Evolutionary conservation across 805 yeast genomes (phyloP).

Genomic region (Ogataea degrootiae): DNA sequence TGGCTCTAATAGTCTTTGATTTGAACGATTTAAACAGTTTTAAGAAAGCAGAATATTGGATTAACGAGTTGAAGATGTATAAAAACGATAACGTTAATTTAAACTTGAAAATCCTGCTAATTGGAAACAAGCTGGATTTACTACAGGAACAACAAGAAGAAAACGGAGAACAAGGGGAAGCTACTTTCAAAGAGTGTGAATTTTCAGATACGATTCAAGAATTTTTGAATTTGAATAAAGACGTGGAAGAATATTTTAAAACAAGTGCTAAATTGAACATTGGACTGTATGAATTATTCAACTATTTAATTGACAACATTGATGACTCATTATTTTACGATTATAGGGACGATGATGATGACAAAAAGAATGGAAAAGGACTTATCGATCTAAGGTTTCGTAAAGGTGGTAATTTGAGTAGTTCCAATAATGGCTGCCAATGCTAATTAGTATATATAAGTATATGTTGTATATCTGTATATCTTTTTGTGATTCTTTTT

Average conservation of each 20-base stretch:
- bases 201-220: slow-evolving; percentile 18
- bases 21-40: slow-evolving; percentile 51
- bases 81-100: slow-evolving; percentile 18
- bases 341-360: slow-evolving; percentile 12
- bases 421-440: neutral
- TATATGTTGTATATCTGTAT: neutral
- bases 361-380: slow-evolving; percentile 12
- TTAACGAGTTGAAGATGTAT: slow-evolving; percentile 58
- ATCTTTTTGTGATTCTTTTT: neutral
- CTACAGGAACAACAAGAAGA: slow-evolving; percentile 10
- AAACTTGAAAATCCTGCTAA: slow-evolving; percentile 40
- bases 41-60: slow-evolving; percentile 81
- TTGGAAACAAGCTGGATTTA: slow-evolving; percentile 84
- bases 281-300: slow-evolving; percentile 48
- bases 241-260: slow-evolving; percentile 24
- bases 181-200: slow-evolving; percentile 13
- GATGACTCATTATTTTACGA: slow-evolving; percentile 25
- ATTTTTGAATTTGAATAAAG: slow-evolving; percentile 19
- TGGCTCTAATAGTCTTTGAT: slow-evolving; percentile 88
- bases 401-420: neutral
- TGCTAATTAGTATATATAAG: neutral
- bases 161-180: neutral
- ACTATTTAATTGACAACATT: slow-evolving; percentile 24
- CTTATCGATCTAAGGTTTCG: slow-evolving; percentile 21
- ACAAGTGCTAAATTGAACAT: slow-evolving; percentile 73